These are phyloP conservation scores for Ganoderma lucidum DNA, from an alignment of 1,284 basidiomycete species.

Conservation along the genomic window DNA sequence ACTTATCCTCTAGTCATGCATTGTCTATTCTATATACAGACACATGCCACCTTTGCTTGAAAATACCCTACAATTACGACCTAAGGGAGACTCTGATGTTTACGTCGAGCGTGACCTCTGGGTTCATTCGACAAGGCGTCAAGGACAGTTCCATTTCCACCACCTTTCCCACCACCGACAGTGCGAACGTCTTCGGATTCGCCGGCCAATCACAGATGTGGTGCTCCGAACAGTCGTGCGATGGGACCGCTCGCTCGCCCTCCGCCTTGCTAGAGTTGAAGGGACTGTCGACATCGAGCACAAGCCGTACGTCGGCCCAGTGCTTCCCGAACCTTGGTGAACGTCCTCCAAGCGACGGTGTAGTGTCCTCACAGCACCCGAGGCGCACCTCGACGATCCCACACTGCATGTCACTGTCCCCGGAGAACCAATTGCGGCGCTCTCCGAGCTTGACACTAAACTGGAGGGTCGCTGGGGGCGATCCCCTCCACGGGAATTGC, in stretches of 20 bases:
- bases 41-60: too few relatives aligned
- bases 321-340: not conserved
- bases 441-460: not conserved
- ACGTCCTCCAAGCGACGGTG: not conserved
- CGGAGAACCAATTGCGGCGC: not conserved
- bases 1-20: too few relatives aligned
- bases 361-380: not conserved
- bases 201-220: not conserved
- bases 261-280: not conserved
- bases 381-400: not conserved
- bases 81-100: not conserved
- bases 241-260: not conserved
- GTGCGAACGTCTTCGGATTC: not conserved
- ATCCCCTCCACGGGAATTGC: not conserved
- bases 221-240: not conserved
- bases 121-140: not conserved
- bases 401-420: not conserved
- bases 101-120: not conserved
- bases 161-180: not conserved
- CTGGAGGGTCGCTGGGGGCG: not conserved
- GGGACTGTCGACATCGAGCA: not conserved
- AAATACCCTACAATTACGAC: not conserved
- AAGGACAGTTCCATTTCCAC: not conserved
- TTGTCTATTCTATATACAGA: too few relatives aligned
- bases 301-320: not conserved